phyloP scores from a whole-genome alignment of 352 stramenopile genomes.

The Thraustochytrium aureum region DNA sequence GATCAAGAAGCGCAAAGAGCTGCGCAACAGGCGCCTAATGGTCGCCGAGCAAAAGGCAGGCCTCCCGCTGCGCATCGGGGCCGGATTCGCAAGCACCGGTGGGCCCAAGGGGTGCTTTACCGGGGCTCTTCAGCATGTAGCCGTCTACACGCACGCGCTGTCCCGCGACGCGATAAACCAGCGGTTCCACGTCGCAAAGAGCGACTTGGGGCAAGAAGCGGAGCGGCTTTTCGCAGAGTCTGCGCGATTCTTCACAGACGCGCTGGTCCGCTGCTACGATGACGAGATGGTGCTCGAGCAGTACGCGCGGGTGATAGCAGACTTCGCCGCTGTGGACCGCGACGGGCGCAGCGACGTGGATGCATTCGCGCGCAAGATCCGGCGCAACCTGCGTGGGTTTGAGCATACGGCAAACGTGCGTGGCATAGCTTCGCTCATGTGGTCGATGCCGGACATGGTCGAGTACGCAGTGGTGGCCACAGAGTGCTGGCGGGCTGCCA shows the following conservation, averaged over 20 bases:
- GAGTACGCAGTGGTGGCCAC: not conserved
- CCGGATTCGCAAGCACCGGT: conserved; percentile 58
- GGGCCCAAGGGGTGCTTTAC: conserved; percentile 81
- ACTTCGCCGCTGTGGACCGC: conserved; percentile 3
- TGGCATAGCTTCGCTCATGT: conserved; percentile 42
- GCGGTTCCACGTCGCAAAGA: conserved; percentile 70
- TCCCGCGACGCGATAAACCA: conserved; percentile 69
- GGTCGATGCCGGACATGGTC: conserved; percentile 3
- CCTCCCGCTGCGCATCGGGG: conserved; percentile 71
- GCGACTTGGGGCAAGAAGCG: conserved; percentile 66
- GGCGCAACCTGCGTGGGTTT: conserved; percentile 2
- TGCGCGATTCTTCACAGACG: conserved; percentile 66
- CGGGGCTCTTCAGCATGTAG: conserved; percentile 73
- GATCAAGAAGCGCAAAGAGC: not conserved
- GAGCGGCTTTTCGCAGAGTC: conserved; percentile 75
- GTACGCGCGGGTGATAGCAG: conserved; percentile 53
- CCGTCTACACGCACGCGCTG: conserved; percentile 70
- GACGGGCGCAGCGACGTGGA: not conserved
- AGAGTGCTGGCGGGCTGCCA: conserved; percentile 36
- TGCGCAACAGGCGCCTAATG: conserved; percentile 52
- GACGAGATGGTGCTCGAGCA: conserved; percentile 68
- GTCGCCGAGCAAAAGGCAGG: conserved; percentile 65
- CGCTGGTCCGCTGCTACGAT: conserved; percentile 67
- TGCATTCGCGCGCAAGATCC: not conserved
- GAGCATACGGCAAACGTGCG: conserved; percentile 33